Evolutionary conservation across 2,329 filamentous ascomycete genomes (phyloP).

Genomic region (Dothideomycetes sp.): DNA sequence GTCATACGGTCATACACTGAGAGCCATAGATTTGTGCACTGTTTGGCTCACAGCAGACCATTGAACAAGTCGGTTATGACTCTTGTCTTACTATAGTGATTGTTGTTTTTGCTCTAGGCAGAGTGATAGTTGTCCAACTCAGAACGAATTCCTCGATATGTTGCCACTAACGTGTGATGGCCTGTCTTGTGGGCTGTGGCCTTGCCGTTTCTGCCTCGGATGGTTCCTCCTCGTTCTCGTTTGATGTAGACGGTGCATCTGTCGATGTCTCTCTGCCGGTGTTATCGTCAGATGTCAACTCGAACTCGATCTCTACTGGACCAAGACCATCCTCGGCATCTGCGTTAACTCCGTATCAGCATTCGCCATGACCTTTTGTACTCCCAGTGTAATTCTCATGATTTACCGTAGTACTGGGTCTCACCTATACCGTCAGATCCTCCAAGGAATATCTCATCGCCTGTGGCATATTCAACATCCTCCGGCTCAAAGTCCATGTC

Average conservation of each 20-base stretch:
- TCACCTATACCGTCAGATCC: slow-evolving; percentile 30
- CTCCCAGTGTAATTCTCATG: slow-evolving; percentile 19
- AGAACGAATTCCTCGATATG: slow-evolving; percentile 11
- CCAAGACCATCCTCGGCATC: slow-evolving; percentile 35
- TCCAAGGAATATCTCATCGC: slow-evolving; percentile 23
- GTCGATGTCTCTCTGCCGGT: slow-evolving; percentile 21
- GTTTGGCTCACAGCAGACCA: too few species aligned
- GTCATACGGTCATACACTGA: too few species aligned
- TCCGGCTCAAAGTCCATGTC: slow-evolving; percentile 44
- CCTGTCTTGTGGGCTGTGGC: slow-evolving; percentile 18
- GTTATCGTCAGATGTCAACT: slow-evolving; percentile 29
- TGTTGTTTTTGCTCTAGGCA: too few species aligned
- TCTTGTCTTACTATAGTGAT: too few species aligned
- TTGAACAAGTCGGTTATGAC: too few species aligned
- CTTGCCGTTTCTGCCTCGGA: slow-evolving; percentile 27
- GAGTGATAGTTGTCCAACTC: too few species aligned
- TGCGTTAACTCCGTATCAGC: slow-evolving; percentile 14
- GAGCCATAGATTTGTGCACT: too few species aligned
- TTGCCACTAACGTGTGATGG: slow-evolving; percentile 24
- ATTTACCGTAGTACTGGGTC: slow-evolving; percentile 28
- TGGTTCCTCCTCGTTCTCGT: slow-evolving; percentile 25
- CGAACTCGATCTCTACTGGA: slow-evolving; percentile 30
- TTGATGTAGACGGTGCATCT: slow-evolving; percentile 14
- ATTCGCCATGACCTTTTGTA: slow-evolving; percentile 24
- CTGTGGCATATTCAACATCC: slow-evolving; percentile 23